Conservation (phyloP, 2,329 filamentous ascomycete genomes). For the Pseudogymnoascus sp. region DNA sequence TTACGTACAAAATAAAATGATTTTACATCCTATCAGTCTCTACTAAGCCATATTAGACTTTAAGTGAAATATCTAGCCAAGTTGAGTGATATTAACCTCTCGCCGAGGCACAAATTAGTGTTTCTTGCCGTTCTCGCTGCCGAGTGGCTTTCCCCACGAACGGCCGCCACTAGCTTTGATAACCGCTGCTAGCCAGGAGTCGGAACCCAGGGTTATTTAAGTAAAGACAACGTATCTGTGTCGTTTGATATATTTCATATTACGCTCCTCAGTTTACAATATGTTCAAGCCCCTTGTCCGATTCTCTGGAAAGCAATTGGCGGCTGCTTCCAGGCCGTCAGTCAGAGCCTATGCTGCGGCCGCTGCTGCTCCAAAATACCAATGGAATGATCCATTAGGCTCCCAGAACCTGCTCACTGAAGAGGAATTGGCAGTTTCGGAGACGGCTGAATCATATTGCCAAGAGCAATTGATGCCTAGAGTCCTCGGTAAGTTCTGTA, state of each 20-base stretch:
- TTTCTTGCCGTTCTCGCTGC: background rate
- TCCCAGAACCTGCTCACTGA: slow-evolving; percentile 72
- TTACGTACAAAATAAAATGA: background rate
- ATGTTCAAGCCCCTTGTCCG: slow-evolving; percentile 26
- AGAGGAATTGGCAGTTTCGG: slow-evolving; percentile 81
- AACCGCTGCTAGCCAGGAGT: slow-evolving; percentile 7
- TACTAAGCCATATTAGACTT: background rate
- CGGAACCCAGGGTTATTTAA: background rate
- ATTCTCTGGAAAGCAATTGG: slow-evolving; percentile 20
- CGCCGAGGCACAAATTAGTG: slow-evolving; percentile 4
- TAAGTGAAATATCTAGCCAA: no score
- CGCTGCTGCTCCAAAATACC: slow-evolving; percentile 44
- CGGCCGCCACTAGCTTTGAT: background rate
- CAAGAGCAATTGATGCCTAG: slow-evolving; percentile 81
- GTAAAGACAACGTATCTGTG: background rate
- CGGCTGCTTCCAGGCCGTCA: slow-evolving; percentile 17
- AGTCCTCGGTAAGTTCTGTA: slow-evolving; percentile 60
- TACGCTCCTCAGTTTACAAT: slow-evolving; percentile 9
- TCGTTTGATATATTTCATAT: background rate
- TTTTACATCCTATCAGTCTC: background rate
- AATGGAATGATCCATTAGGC: slow-evolving; percentile 86
- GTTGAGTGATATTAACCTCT: background rate
- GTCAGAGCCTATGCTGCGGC: slow-evolving; percentile 21
- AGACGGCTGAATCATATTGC: slow-evolving; percentile 89
- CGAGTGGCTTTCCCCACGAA: background rate